Evolutionary conservation across 2,329 filamentous ascomycete species (phyloP), one percentile per base, ranked within the genome.

Genomic region (Ceratocystiopsis brevicomis): DNA sequence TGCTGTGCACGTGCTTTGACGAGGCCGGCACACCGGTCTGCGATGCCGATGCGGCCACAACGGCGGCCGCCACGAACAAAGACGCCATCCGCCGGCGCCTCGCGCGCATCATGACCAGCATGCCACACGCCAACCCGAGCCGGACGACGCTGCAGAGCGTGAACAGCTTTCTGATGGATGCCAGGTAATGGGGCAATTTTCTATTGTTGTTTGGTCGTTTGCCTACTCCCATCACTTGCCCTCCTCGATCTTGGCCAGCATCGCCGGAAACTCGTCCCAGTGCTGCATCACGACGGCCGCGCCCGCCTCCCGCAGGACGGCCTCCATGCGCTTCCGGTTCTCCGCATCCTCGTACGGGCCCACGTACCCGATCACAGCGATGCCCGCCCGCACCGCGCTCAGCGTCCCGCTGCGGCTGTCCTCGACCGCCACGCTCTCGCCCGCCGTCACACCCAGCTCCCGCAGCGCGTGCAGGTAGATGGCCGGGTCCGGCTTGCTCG

Each of bases 401-500:
- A 81, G 72, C 38, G 82, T 81, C 48, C 86, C 86, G 52, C 78
- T 85, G 71, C 82, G 84, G 68, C 78, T 84, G 66, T 94, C 86
- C 68, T 94, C 86, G 46, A 94, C 73, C 19, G 86, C 81, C 32
- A 94, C 69, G 51, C 73, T 77, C 67, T 92, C 78, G 39, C 66
- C 65, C 2, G 83, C 66, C 53, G 70, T 73, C 62, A 80, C 80
- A 48, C 78, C 79, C 42, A 92, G 69, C 56, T 73, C 64, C 61
- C 85, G 64, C 57, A 86, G 73, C 18, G 86, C 81, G 59, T 79
- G 71, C 50, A 85, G 62, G 66, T 94, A 94, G 62, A 94, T 80
- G 51, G 83, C 82, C 16, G 87, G 86, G 61, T 93, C 82, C 15
- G 86, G 86, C 72, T 94, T 94, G 61, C 76, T 82, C 44, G 83